Conservation (phyloP, 2,329 filamentous ascomycete species). For the Pyrenophora graminea region DNA sequence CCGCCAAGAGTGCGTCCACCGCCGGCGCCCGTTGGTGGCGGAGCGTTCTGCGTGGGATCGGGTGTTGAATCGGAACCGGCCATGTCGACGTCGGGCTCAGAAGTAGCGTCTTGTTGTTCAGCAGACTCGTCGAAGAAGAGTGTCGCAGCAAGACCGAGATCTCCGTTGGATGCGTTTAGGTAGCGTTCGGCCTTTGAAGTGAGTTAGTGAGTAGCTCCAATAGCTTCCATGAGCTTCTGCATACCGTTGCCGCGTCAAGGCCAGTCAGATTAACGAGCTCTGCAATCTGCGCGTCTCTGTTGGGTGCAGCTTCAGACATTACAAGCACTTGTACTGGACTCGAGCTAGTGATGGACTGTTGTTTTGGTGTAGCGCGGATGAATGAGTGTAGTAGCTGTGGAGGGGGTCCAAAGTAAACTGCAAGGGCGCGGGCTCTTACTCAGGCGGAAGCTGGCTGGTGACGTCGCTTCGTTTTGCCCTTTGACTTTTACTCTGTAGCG, state of each 20-base stretch:
- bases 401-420: constrained; percentile 10
- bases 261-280: constrained; percentile 44
- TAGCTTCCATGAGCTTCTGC: constrained; percentile 37
- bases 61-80: constrained; percentile 38
- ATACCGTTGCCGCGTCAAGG: constrained; percentile 39
- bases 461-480: constrained; percentile 6
- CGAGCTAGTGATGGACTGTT: constrained; percentile 1
- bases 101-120: constrained; percentile 26
- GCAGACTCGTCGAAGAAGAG: constrained; percentile 50
- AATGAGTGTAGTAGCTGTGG: background rate
- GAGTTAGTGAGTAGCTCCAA: constrained; percentile 30
- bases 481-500: background rate
- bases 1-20: constrained; percentile 46
- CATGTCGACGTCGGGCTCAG: constrained; percentile 39
- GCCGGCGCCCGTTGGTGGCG: constrained; percentile 32
- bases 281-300: constrained; percentile 43
- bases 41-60: constrained; percentile 23
- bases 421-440: background rate
- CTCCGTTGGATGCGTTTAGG: constrained; percentile 51
- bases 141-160: constrained; percentile 51
- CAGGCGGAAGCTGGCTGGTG: constrained; percentile 11
- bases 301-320: constrained; percentile 41
- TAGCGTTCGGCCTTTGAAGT: constrained; percentile 49
- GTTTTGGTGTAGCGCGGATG: too few species aligned
- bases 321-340: background rate